phyloP scores from a whole-genome alignment of 345 rosid genomes.

The Turnera subulata region DNA sequence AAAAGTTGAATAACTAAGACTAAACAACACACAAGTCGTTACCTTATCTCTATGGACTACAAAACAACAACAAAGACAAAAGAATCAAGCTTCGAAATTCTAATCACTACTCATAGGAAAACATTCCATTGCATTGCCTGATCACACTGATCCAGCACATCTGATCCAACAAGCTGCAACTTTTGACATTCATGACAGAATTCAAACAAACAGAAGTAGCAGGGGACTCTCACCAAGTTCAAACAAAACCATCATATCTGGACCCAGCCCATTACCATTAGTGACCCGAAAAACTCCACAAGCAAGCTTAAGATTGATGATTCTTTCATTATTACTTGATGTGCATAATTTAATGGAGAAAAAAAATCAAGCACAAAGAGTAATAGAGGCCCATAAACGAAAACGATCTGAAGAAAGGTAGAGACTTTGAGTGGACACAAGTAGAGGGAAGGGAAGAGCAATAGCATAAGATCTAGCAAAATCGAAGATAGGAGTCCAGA shows the following conservation, averaged over 20 bases:
- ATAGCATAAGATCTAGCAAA: neutral
- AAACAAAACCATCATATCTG: neutral
- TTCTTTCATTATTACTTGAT: neutral
- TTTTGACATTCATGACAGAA: too few relatives aligned
- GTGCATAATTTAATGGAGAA: neutral
- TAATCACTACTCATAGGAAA: neutral
- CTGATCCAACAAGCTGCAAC: neutral
- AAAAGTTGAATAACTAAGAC: too few relatives aligned
- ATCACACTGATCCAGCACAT: neutral
- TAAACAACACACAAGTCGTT: too few relatives aligned
- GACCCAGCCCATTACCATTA: neutral
- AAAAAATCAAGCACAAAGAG: neutral
- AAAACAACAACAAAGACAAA: too few relatives aligned
- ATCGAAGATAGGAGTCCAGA: neutral
- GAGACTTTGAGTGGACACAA: neutral
- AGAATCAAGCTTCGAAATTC: neutral
- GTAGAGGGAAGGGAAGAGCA: neutral
- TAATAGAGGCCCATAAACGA: neutral
- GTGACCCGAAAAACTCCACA: neutral
- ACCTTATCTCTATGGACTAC: too few relatives aligned
- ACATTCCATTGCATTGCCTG: neutral
- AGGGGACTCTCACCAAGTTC: neutral
- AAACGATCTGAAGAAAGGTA: neutral
- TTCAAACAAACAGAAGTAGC: neutral
- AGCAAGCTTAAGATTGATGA: neutral